These are phyloP conservation scores for Colletotrichum gigasporum DNA, from an alignment of 2,329 filamentous ascomycete genomes.

Conservation along the genomic window DNA sequence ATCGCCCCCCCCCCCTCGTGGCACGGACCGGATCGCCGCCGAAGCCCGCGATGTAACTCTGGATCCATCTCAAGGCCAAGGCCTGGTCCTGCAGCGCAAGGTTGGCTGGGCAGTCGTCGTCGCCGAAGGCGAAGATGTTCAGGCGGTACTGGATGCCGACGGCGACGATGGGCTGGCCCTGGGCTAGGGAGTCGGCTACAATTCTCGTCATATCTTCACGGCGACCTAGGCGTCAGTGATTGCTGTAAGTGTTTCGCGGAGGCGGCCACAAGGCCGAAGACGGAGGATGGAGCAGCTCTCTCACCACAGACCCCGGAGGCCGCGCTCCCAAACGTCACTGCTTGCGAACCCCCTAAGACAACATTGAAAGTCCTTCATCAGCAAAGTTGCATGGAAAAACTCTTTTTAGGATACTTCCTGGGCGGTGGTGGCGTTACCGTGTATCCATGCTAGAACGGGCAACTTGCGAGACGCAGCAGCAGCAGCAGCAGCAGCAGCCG, in stretches of 20 bases:
- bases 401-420: background rate
- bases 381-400: too few relatives aligned
- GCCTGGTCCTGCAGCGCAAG: slow-evolving; percentile 47
- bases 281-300: slow-evolving; percentile 4
- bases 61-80: slow-evolving; percentile 43
- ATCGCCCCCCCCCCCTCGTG: too few relatives aligned
- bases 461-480: slow-evolving; percentile 25
- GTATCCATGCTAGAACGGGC: slow-evolving; percentile 56
- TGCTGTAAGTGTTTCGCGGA: background rate
- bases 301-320: slow-evolving; percentile 52
- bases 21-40: slow-evolving; percentile 39
- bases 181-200: slow-evolving; percentile 44
- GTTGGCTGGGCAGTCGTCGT: slow-evolving; percentile 46
- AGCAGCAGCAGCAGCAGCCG: too few relatives aligned
- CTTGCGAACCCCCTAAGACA: slow-evolving; percentile 51
- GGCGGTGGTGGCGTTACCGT: slow-evolving; percentile 47
- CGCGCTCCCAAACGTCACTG: slow-evolving; percentile 52
- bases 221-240: background rate
- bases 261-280: background rate
- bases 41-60: slow-evolving; percentile 37
- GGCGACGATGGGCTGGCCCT: slow-evolving; percentile 33
- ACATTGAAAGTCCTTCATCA: too few relatives aligned
- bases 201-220: slow-evolving; percentile 47
- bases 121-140: slow-evolving; percentile 51
- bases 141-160: slow-evolving; percentile 37